Conservation (phyloP, 805 yeast genomes). For the Yamadazyma sp. region DNA sequence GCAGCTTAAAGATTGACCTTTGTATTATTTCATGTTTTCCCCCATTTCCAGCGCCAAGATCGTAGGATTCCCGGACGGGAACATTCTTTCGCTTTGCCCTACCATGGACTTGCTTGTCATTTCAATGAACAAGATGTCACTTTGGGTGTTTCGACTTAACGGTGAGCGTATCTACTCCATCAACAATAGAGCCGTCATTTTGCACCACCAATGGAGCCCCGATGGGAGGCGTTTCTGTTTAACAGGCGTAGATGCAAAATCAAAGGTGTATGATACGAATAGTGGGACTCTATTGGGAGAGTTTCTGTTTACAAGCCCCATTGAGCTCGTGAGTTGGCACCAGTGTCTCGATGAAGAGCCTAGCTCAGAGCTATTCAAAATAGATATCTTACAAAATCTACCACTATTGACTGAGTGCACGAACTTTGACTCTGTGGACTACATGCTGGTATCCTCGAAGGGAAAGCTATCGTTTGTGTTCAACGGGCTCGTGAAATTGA, state of each 20-base stretch:
- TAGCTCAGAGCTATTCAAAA: conserved; percentile 12
- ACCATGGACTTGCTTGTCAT: conserved; percentile 53
- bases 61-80: conserved; percentile 35
- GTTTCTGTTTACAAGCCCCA: conserved; percentile 16
- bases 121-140: conserved; percentile 48
- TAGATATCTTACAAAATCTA: conserved; percentile 12
- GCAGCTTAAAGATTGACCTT: background rate
- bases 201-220: conserved; percentile 31
- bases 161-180: conserved; percentile 55
- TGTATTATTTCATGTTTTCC: conserved; percentile 7
- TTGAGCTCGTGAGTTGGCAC: conserved; percentile 14
- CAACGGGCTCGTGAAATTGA: conserved; percentile 11
- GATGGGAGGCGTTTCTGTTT: conserved; percentile 45
- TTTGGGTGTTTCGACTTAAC: conserved; percentile 52
- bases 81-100: conserved; percentile 49
- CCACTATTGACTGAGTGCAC: conserved; percentile 12
- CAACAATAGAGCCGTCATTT: conserved; percentile 33
- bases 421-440: conserved; percentile 7
- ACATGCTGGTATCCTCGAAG: conserved; percentile 10
- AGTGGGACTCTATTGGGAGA: conserved; percentile 35
- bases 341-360: background rate
- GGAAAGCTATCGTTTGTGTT: conserved; percentile 10
- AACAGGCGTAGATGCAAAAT: conserved; percentile 43
- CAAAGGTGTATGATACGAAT: conserved; percentile 46
- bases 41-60: conserved; percentile 15